Base-by-base conservation (phyloP, 495 filamentous ascomycete genomes). In the Viridothelium virens region DNA sequence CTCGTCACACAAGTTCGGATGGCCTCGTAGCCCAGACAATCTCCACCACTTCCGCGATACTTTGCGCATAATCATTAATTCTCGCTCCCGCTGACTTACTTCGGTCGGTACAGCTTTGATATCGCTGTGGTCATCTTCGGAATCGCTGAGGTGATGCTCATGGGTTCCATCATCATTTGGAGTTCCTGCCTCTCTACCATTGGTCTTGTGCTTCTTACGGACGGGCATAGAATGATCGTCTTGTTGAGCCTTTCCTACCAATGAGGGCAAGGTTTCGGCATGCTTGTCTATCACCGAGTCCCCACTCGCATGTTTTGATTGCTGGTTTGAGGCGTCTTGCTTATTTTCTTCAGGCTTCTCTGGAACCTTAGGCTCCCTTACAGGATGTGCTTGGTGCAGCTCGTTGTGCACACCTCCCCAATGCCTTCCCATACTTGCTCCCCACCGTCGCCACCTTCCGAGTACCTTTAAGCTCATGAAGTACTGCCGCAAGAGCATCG, bases 401-500 rank as follows among this genome's bases (percentile, higher is more conserved):
- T 79, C 78, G 4, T 80, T 75, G 11, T 86, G 85, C 1, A 93
- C 82, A 4, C 74, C 67, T 36, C 73, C 74, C 85, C 89, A 94
- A 71, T 89, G 85, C 2, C 81, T 76, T 0, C 79, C 77, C 68
- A 91, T 72, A 69, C 76, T 78, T 5, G 75, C 73, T 48, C 84
- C 82, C 87, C 88, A 88, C 18, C 81, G 76, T 59, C 81, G 81
- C 92, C 92, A 96, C 69, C 82, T 81, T 2, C 89, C 87, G 63
- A 95, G 74, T 0, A 92, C 86, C 66, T 90, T 91, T 18, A 95
- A 77, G 11, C 85, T 87, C 80, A 93, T 84, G 73, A 96, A 96
- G 71, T 95, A 96, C 74, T 96, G 92, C 3, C 92, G 85, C 33
- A 96, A 79, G 66, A 96, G 86, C 66, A 86, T 90, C 68, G 86